A percentile compares a stretch with the other conserved stretches of the same genome.
phyloP scores from a whole-genome alignment of 1,284 basidiomycete species.

The Pascua sp. region DNA sequence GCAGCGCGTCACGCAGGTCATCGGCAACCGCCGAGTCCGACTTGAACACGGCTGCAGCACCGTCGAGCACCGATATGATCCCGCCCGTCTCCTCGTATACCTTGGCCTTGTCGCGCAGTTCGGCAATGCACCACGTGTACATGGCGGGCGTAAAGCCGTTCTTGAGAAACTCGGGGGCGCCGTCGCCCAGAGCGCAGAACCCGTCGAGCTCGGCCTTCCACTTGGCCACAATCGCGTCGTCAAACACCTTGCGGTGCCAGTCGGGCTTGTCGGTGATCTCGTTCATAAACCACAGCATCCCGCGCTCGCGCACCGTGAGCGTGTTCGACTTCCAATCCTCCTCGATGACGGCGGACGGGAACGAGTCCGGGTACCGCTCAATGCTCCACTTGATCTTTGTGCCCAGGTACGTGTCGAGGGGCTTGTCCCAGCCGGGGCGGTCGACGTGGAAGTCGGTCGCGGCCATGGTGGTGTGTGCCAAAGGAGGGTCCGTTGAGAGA shows the following conservation, averaged over 20 bases:
- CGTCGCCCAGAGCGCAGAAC: background rate
- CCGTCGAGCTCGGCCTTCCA: slow-evolving; percentile 8
- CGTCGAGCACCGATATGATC: slow-evolving; percentile 5
- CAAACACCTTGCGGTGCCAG: slow-evolving; percentile 8
- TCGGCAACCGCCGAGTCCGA: background rate
- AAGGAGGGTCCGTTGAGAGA: too few species aligned
- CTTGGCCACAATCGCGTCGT: slow-evolving; percentile 14
- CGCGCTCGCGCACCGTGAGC: slow-evolving; percentile 11
- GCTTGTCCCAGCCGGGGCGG: too few species aligned
- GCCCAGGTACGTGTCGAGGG: too few species aligned
- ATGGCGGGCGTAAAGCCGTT: slow-evolving; percentile 11
- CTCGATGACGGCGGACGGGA: slow-evolving; percentile 6
- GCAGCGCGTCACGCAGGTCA: background rate
- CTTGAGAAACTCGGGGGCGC: background rate
- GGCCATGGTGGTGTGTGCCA: too few species aligned
- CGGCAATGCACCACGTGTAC: slow-evolving; percentile 10
- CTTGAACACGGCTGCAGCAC: slow-evolving; percentile 3
- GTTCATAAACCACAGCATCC: slow-evolving; percentile 12
- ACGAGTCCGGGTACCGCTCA: background rate
- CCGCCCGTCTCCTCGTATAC: slow-evolving; percentile 2
- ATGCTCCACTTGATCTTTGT: too few species aligned
- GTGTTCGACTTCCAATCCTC: slow-evolving; percentile 8
- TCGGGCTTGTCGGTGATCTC: slow-evolving; percentile 13
- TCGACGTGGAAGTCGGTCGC: too few species aligned
- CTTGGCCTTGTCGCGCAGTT: slow-evolving; percentile 15